Evolutionary conservation across 2,329 filamentous ascomycete species (phyloP).

Genomic region (Trichophaea hybrida): DNA sequence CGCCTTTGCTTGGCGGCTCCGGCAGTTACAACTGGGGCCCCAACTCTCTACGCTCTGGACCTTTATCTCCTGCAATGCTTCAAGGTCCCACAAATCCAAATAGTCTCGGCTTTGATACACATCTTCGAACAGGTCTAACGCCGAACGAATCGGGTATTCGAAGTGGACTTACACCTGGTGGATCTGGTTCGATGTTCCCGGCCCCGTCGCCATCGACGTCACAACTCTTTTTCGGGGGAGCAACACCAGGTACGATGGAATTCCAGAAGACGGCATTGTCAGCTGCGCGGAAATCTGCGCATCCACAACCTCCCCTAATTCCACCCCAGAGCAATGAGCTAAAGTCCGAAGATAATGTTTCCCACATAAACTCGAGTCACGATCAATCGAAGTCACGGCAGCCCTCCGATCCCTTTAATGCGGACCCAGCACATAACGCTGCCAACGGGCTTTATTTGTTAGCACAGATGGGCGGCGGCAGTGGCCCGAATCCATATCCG

Average conservation of each 20-base stretch:
- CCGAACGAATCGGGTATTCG: conserved; percentile 91
- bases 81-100: conserved; percentile 66
- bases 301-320: conserved; percentile 30
- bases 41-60: conserved; percentile 77
- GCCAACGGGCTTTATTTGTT: conserved; percentile 89
- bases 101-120: conserved; percentile 60
- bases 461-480: conserved; percentile 49
- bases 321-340: conserved; percentile 33
- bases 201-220: conserved; percentile 60
- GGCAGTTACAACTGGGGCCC: conserved; percentile 65
- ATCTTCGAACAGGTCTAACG: conserved; percentile 68
- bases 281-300: conserved; percentile 41
- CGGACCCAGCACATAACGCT: conserved; percentile 55
- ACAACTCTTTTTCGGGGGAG: conserved; percentile 69
- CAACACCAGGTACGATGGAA: conserved; percentile 80
- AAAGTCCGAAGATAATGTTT: conserved; percentile 35
- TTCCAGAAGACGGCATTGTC: conserved; percentile 88
- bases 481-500: conserved; percentile 22
- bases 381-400: conserved; percentile 31
- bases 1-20: conserved; percentile 59
- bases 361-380: conserved; percentile 33
- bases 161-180: conserved; percentile 83
- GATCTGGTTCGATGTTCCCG: conserved; percentile 94
- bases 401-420: conserved; percentile 19
- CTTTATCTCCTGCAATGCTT: conserved; percentile 92